phyloP scores from a whole-genome alignment of 768 basidiomycete genomes.

The Lepiota venenata region DNA sequence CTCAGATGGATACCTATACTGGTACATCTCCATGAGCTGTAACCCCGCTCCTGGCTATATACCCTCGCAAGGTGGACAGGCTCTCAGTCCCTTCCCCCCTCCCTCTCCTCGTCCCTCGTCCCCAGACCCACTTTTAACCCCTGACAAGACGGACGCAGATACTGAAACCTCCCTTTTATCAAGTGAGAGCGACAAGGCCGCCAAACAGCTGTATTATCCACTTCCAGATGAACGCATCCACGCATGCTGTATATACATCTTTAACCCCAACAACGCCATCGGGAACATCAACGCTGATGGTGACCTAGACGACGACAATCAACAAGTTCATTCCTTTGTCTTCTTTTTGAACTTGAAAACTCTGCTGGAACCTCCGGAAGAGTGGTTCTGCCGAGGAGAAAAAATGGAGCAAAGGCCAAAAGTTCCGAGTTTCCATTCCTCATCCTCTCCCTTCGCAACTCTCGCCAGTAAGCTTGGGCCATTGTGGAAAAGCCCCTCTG shows the following conservation, averaged over 20 bases:
- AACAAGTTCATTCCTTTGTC: constrained; percentile 42
- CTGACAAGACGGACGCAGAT: constrained; percentile 51
- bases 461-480: constrained; percentile 1
- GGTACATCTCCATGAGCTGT: constrained; percentile 52
- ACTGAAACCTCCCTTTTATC: constrained; percentile 44
- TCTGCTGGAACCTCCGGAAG: constrained; percentile 29
- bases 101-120: background rate
- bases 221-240: constrained; percentile 46
- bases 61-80: constrained; percentile 19
- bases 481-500: constrained; percentile 1
- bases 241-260: constrained; percentile 45
- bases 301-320: constrained; percentile 23
- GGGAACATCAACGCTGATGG: background rate
- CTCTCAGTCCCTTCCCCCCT: constrained; percentile 18
- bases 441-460: background rate
- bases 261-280: constrained; percentile 29
- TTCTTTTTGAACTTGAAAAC: constrained; percentile 46
- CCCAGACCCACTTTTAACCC: constrained; percentile 16
- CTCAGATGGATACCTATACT: constrained; percentile 42
- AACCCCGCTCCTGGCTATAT: constrained; percentile 44
- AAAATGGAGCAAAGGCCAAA: background rate
- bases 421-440: background rate
- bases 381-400: constrained; percentile 19
- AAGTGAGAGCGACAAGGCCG: constrained; percentile 26
- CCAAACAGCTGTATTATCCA: constrained; percentile 40